These are phyloP conservation scores for Verruconis gallopava DNA, from an alignment of 2,329 filamentous ascomycete species.

Conservation along the genomic window DNA sequence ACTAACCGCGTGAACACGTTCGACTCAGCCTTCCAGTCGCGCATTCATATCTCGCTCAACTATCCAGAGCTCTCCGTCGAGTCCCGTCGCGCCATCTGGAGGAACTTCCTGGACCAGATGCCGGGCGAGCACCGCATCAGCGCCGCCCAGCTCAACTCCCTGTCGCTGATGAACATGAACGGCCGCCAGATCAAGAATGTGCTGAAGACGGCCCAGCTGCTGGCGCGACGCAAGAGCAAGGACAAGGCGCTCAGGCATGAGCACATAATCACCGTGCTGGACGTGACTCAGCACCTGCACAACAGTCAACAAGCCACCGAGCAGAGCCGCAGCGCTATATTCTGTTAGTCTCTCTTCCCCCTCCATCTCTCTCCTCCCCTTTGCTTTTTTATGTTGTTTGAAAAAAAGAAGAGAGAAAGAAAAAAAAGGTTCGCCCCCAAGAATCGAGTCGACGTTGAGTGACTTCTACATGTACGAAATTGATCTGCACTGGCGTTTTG, in stretches of 20 bases:
- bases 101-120: conserved; percentile 9
- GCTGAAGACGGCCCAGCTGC: conserved; percentile 14
- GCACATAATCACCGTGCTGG: conserved; percentile 13
- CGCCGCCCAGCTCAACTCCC: conserved; percentile 8
- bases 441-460: no score
- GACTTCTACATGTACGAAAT: no score
- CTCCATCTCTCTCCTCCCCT: no score
- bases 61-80: conserved; percentile 14
- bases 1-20: conserved; percentile 21
- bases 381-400: no score
- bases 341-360: conserved; percentile 12
- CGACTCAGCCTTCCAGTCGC: conserved; percentile 19
- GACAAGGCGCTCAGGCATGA: conserved; percentile 10
- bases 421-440: no score
- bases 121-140: conserved; percentile 6
- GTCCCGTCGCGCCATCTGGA: conserved; percentile 13
- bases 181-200: conserved; percentile 16
- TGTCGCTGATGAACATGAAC: conserved; percentile 12
- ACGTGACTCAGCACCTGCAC: conserved; percentile 27
- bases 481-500: no score
- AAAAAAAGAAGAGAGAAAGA: no score
- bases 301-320: conserved; percentile 21
- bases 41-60: conserved; percentile 17
- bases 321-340: conserved; percentile 12
- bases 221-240: conserved; percentile 11